Conservation (phyloP, 257 asterid genomes). For the Solanum chmielewskii region DNA sequence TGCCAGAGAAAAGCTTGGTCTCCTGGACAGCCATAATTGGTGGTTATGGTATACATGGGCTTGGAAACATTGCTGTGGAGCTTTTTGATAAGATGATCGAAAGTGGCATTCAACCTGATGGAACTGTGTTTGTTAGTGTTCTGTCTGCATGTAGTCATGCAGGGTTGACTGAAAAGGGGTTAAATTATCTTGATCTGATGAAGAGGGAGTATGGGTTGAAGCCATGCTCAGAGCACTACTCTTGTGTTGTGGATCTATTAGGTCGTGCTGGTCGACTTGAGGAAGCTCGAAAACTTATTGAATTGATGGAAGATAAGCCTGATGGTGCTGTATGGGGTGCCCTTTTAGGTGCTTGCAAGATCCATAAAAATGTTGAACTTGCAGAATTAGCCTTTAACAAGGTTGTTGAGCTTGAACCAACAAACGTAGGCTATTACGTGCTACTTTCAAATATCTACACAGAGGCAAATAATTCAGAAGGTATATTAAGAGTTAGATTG, state of each 20-base stretch:
- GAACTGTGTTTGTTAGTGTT: constrained; percentile 56
- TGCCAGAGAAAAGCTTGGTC: constrained; percentile 54
- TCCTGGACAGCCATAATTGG: constrained; percentile 92
- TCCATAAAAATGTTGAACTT: constrained; percentile 57
- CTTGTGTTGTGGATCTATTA: constrained; percentile 75
- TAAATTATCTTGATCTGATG: constrained; percentile 57
- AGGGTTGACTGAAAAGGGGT: constrained; percentile 61
- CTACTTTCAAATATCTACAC: constrained; percentile 61
- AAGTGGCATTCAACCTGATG: constrained; percentile 51
- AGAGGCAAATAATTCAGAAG: constrained; percentile 35
- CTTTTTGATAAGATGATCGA: constrained; percentile 69
- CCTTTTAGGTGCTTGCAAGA: constrained; percentile 86
- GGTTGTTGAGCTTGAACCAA: constrained; percentile 68
- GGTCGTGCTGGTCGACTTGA: constrained; percentile 73
- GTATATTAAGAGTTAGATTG: constrained; percentile 47
- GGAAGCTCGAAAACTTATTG: constrained; percentile 51
- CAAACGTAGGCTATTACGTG: constrained; percentile 70
- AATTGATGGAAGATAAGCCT: constrained; percentile 48
- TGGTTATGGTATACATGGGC: constrained; percentile 84
- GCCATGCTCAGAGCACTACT: constrained; percentile 64
- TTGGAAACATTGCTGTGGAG: constrained; percentile 49
- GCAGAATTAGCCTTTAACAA: constrained; percentile 69
- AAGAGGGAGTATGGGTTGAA: constrained; percentile 33
- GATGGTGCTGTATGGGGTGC: constrained; percentile 99
- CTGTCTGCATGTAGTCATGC: constrained; percentile 85